Percentiles rank a stretch among this genome's conserved stretches.
Evolutionary conservation across 78 protist genomes (phyloP).

Genomic region (Cavenderia fasciculata): DNA sequence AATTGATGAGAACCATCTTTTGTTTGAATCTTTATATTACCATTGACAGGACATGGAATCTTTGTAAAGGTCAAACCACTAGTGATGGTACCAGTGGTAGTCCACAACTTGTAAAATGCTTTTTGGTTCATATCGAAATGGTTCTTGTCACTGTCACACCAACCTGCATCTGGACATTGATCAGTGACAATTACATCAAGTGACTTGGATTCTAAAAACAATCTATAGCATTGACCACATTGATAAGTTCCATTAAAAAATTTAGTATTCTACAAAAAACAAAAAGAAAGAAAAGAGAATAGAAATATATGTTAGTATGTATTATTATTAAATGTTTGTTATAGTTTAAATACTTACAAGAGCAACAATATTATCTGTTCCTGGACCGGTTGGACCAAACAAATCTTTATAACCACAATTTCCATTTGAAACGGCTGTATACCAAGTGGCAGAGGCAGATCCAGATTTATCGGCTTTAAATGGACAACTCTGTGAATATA

Average conservation of each 20-base stretch:
- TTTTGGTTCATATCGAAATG: not conserved
- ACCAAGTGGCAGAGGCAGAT: too few species aligned
- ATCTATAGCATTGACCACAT: slow-evolving; percentile 12
- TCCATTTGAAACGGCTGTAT: too few species aligned
- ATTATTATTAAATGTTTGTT: too few species aligned
- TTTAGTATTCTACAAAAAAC: not conserved
- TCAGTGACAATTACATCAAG: not conserved
- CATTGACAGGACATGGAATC: not conserved
- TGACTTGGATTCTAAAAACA: not conserved
- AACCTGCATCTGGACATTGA: slow-evolving; percentile 15
- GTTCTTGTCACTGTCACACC: not conserved
- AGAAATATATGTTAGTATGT: too few species aligned
- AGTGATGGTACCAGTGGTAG: not conserved
- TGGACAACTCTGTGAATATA: too few species aligned
- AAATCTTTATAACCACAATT: slow-evolving; percentile 12
- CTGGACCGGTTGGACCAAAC: not conserved
- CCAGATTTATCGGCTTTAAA: too few species aligned
- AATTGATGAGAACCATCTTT: slow-evolving; percentile 2
- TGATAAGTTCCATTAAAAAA: not conserved
- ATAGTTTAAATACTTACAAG: too few species aligned
- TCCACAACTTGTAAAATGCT: not conserved
- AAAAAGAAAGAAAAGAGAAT: too few species aligned
- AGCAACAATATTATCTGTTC: not conserved
- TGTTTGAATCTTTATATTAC: too few species aligned
- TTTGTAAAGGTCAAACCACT: not conserved